Evolutionary conservation across 768 basidiomycete species (phyloP), one percentile per base, ranked within the genome.

Genomic region (Boletus sensibilis): DNA sequence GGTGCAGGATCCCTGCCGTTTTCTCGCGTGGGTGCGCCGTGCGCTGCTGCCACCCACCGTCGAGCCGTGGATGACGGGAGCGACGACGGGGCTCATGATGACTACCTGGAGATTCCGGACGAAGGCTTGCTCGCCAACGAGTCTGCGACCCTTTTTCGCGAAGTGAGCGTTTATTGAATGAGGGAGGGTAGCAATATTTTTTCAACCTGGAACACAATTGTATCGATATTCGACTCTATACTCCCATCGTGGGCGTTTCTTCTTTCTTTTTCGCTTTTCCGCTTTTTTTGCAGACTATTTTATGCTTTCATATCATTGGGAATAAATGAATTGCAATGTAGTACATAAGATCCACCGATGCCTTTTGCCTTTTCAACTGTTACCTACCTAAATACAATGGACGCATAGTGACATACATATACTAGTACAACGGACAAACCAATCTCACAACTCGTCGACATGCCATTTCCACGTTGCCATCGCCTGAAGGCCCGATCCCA

Each of bases 131-230:
- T 58, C 55, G 53, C 45, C 47, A 57, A 48, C 55, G 60, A 57
- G 58, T 61, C 60, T 63, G 59, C 25, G 49, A 47, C 47, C 7
- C 49, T 58, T 34, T 57, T 64, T 59, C 63, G 64, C 41, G 59
- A 61, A 1, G 61, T 69, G 55, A 63, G 58, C 13, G 68, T 63
- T 20, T 70, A 56, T 41, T 69, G 34, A 59, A 37, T 1, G n/a
- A 41, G n/a, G 42, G 2, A 5, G n/a, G 29, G 20, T 11, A 3
- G 5, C 5, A 10, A 27, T 11, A 21, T 29, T 16, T 45, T 20
- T 57, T 56, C 8, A 14, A 38, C 42, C 23, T 3, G 10, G 14
- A 51, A 49, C n/a, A 23, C 20, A 35, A 18, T 4, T 62, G 60
- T 65, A 65, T 54, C 42, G 27, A 41, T 61, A 55, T 11, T 6